phyloP scores from a whole-genome alignment of 768 basidiomycete genomes.

The Mycena maculata region DNA sequence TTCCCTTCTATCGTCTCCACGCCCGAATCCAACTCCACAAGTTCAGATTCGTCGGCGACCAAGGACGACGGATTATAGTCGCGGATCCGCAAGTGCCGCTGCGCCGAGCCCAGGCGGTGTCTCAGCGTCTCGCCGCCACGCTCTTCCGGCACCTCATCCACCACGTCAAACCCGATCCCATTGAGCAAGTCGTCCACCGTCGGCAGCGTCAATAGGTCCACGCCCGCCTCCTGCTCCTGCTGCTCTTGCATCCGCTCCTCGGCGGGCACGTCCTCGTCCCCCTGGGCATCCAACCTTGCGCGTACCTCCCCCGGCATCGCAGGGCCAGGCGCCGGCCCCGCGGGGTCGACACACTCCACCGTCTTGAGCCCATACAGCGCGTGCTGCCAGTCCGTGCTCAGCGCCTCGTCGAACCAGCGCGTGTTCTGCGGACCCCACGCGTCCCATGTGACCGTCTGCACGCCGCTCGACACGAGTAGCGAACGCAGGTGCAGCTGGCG shows the following conservation, averaged over 20 bases:
- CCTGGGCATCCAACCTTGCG: conserved; percentile 13
- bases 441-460: conserved; percentile 54
- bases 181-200: conserved; percentile 32
- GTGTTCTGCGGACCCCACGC: conserved; percentile 64
- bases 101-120: conserved; percentile 1
- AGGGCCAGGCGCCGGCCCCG: conserved; percentile 20
- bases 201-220: conserved; percentile 20
- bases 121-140: conserved; percentile 1
- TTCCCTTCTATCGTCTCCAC: conserved; percentile 20
- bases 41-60: conserved; percentile 23
- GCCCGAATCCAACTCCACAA: conserved; percentile 6
- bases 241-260: background rate
- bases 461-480: conserved; percentile 26
- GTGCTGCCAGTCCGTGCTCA: conserved; percentile 67
- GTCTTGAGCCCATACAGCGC: conserved; percentile 64
- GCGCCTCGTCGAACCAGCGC: conserved; percentile 64
- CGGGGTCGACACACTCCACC: conserved; percentile 54
- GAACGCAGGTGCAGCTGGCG: conserved; percentile 37
- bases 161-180: conserved; percentile 28
- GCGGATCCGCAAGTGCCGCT: conserved; percentile 47
- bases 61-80: conserved; percentile 53
- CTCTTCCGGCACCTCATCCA: conserved; percentile 15
- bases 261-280: conserved; percentile 9
- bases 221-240: conserved; percentile 2
- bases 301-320: conserved; percentile 11